Base-by-base conservation (phyloP, 768 basidiomycete species). In the Rhodotorula toruloides region DNA sequence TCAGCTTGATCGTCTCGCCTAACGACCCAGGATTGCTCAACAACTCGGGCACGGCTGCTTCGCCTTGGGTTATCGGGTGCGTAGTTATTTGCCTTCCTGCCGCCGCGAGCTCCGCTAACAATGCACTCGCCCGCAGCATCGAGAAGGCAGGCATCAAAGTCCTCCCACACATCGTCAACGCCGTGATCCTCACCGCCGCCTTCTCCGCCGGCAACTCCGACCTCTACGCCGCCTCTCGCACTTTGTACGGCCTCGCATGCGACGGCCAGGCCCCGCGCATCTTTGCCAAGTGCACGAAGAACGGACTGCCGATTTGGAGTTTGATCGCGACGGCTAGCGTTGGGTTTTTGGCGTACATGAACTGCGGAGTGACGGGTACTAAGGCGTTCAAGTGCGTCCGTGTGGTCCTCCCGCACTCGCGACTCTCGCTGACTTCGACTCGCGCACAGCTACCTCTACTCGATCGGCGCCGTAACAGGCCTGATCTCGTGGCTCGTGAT, bases 401-500 rank as follows among this genome's bases (percentile, higher is more conserved):
- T 17, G 16, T 47, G 32, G 5, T 21, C 13, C 27, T 49, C 17
- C 40, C 10, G 40, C 42, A 22, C 32, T 49, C 29, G 39, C 22
- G 25, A 52, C n/a, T n/a, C 9, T 27, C n/a, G 43, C 39, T 34
- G 56, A 27, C 46, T 47, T 44, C 60, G 56, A 40, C 34, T 58
- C 31, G n/a, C n/a, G n/a, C n/a, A n/a, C n/a, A n/a, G n/a, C n/a
- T n/a, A n/a, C n/a, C n/a, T n/a, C n/a, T n/a, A n/a, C n/a, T n/a
- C n/a, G n/a, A n/a, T n/a, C n/a, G n/a, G n/a, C n/a, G n/a, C n/a
- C n/a, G 53, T 50, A 19, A 57, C 75, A 14, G 78, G 77, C 58
- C 65, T 91, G 32, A 81, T 89, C 80, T 87, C 87, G 9, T 91
- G 90, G 90, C 85, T 85, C 65, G 86, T 85, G 57, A 91, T 91